Percentiles rank a stretch among this genome's conserved stretches.
phyloP scores from a whole-genome alignment of 2,329 filamentous ascomycete genomes.

The Aspergillus bombycis region DNA sequence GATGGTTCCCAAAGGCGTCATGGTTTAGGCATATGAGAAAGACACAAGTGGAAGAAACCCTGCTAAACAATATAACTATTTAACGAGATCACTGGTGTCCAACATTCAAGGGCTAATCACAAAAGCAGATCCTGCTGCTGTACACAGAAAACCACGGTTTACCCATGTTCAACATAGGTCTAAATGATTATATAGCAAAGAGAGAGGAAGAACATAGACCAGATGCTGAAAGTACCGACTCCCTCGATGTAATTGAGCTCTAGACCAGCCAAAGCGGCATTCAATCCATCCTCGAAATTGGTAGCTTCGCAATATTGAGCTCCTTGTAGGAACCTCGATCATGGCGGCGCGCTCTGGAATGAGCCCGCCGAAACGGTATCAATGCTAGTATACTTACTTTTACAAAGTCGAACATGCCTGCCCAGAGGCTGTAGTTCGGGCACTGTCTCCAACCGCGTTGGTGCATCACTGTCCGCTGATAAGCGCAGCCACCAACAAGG shows the following conservation, averaged over 20 bases:
- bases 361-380: conserved; percentile 37
- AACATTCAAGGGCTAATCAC: conserved; percentile 12
- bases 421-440: conserved; percentile 93
- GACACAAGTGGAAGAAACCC: not conserved
- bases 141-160: not conserved
- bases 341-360: conserved; percentile 26
- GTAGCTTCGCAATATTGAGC: conserved; percentile 28
- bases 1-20: not conserved
- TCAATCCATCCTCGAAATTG: conserved; percentile 42
- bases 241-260: conserved; percentile 16
- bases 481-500: conserved; percentile 88
- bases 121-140: conserved; percentile 9
- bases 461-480: conserved; percentile 92
- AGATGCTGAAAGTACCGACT: conserved; percentile 9
- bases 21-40: not conserved
- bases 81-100: conserved; percentile 3
- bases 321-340: conserved; percentile 25
- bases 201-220: conserved; percentile 10
- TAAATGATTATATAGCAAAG: conserved; percentile 9
- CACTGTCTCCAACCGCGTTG: conserved; percentile 93
- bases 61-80: conserved; percentile 5
- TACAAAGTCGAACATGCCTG: conserved; percentile 80
- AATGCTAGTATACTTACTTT: conserved; percentile 64
- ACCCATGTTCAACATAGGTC: conserved; percentile 14
- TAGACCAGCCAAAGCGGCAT: conserved; percentile 29